Base-by-base conservation (phyloP, 305 asterid genomes). In the Solanum aculeatissimum region DNA sequence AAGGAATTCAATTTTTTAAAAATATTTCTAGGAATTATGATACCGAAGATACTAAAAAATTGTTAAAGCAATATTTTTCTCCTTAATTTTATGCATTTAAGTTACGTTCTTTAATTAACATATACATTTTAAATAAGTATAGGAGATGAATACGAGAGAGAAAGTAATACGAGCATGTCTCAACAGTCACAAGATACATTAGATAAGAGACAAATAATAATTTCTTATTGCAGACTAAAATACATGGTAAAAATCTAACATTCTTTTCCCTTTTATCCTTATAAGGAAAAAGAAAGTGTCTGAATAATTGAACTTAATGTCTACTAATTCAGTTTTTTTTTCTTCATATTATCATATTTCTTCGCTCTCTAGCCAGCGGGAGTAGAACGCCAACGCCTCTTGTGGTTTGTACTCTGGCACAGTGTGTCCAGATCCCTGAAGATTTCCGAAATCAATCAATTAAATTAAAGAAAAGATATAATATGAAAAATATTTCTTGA, bases 381-480 rank as follows among this genome's bases (percentile, higher is more conserved):
- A 71, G 40, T 93, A 96, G 86, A 96, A 93, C 83, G 89, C 91
- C 87, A 95, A 89, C 4, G 98, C 94, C 90, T 96, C 98, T 0
- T 9, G 88, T 25, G 99, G 99, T 87, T 96, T 96, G 92, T 96
- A 96, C 85, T 96, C 99, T 0, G 98, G 94, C 29, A 96, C 99
- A 0, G 98, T 92, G 85, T 96, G 99, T 57, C 99, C 99, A 23
- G 99, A 86, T 69, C 99, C 99, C 98, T 93, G 92, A 88, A 83
- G 38, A 21, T 53, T 75, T 60, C 58, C 80, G 23, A 86, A 43
- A 70, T 58, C 16, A 18, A 75, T 75, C 55, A 25, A 62, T 23
- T 55, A 58, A 38, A 49, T 53, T 70, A 32, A 29, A n/a, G 53
- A 45, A 58, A 1, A n/a, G 38, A 69, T 11, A 84, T 66, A 35